Base-by-base conservation (phyloP, 768 basidiomycete species). In the Baorangia bicolor region DNA sequence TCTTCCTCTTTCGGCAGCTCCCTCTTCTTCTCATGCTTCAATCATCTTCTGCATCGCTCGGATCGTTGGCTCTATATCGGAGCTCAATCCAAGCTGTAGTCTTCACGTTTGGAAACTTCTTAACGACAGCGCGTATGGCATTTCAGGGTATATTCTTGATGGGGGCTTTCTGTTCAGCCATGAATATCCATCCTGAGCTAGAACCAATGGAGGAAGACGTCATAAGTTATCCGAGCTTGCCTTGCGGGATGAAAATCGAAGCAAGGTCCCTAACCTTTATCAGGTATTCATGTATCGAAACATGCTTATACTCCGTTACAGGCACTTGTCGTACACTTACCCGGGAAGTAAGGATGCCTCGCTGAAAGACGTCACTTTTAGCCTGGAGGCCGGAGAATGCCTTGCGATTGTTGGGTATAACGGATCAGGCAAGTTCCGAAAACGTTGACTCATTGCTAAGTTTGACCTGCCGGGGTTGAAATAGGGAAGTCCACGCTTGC, bases 321-420 rank as follows among this genome's bases (percentile, higher is more conserved):
- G 83, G 62, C 76, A 81, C 63, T 59, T 88, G 35, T 84, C 84
- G 30, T 95, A 88, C 64, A 87, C 88, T 2, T 95, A 94, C 74
- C 92, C 91, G 9, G 91, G 88, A 30, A 78, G 79, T 61, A 75
- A 73, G 37, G 81, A 85, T 51, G 83, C 90, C 34, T 85, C 88
- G 33, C 71, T 95, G 43, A 78, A 75, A 59, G 77, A 90, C 64
- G 78, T 94, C 63, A 88, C 75, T 63, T 83, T 95, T 57, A 78
- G 76, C 25, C 75, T 95, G 41, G 74, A 82, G 52, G 75, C 90
- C 16, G 93, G 93, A 13, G 88, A 92, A 74, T 86, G 79, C 37
- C 79, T 94, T 46, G 93, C 93, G 13, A 86, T 95, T 56, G 92
- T 94, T 21, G 92, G 89, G 20, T 87, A 83, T 70, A 91, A 92